Conservation (phyloP, 1,139 yeast genomes). For the Nakaseomyces bracarensis region DNA sequence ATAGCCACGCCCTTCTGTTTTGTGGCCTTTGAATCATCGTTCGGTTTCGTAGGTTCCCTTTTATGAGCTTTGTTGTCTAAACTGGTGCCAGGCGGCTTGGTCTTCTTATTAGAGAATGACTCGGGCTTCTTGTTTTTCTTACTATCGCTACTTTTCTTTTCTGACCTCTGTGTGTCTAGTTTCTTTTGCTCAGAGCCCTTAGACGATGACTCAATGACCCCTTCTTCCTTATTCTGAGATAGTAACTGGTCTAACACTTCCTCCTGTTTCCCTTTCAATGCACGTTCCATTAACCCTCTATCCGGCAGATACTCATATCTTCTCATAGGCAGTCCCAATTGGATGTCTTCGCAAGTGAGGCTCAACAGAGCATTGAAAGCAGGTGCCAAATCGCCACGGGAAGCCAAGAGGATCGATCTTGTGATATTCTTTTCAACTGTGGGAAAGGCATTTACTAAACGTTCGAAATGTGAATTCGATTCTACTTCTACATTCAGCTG, state of each 20-base stretch:
- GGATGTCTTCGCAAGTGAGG: conserved; percentile 6
- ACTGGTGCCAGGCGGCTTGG: no score
- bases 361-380: conserved; percentile 64
- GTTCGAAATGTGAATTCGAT: not conserved
- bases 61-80: no score
- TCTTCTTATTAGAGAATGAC: no score
- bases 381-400: conserved; percentile 62
- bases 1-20: no score
- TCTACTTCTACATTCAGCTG: conserved; percentile 3
- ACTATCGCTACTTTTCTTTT: no score
- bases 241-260: not conserved
- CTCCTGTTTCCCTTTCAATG: not conserved
- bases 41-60: no score
- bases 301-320: conserved; percentile 6
- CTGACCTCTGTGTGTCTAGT: no score
- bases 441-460: conserved; percentile 67
- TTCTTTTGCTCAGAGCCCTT: no score
- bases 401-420: conserved; percentile 69
- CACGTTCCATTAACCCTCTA: conserved; percentile 1
- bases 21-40: no score
- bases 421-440: conserved; percentile 52
- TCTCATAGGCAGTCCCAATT: conserved; percentile 3
- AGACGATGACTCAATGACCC: not conserved
- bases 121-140: no score
- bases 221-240: not conserved